Evolutionary conservation across 768 basidiomycete species (phyloP), one percentile per base, ranked within the genome.

Genomic region (Cubamyces sp.): DNA sequence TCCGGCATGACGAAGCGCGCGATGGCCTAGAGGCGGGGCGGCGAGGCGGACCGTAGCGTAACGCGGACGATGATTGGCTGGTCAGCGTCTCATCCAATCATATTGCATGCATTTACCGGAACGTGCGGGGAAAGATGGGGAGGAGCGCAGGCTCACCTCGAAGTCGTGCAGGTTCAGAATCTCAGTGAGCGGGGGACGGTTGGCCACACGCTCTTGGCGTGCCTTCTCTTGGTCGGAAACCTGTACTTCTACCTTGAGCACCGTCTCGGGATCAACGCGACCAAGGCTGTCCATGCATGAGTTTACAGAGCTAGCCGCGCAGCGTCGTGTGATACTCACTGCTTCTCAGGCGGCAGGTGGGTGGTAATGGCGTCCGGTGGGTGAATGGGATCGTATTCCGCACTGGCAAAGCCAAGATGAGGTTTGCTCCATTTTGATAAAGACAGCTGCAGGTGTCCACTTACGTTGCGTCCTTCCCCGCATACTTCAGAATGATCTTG

Each of bases 111-210:
- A 52, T 28, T 18, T 11, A 23, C 57, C 25, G 42, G 11, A 19
- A 30, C 19, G 45, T 21, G 48, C 30, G 57, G 48, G 34, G 39
- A 11, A 23, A 12, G 8, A 26, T 15, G 42, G 37, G 16, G 9
- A 23, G 15, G n/a, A 8, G 7, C 47, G 21, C 1, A 64, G 11
- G 34, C 76, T 25, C 58, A 88, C 93, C 82, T 97, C 95, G 68
- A 97, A 96, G 74, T 98, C 96, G 73, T 97, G 94, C 67, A 98
- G 75, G 68, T 89, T 95, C 19, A 97, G 79, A 50, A 96, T 88
- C 74, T 93, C 90, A 43, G 81, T 81, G n/a, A 96, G 79, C 1
- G 85, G 79, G 3, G 94, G 93, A 58, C 90, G 81, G 48, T 83
- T 79, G 16, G 79, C 74, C 7, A 89, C 70, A 16, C 89, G 82